Percentiles rank a stretch among this genome's conserved stretches.
Evolutionary conservation across 768 basidiomycete species (phyloP).

Genomic region (Kwoniella europaea): DNA sequence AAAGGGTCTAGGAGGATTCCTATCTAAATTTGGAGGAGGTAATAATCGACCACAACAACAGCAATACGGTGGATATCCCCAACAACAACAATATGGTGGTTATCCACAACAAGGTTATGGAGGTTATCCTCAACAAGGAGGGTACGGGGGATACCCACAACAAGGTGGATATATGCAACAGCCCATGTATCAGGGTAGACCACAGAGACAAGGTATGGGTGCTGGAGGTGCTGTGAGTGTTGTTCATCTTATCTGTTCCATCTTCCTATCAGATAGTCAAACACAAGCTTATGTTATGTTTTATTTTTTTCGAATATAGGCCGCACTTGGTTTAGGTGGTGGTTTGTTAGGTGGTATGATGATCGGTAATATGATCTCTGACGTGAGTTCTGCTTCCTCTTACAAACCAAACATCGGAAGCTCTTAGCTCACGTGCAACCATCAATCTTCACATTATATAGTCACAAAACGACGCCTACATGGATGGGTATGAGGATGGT

Average conservation of each 20-base stretch:
- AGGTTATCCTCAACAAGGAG: slow-evolving; percentile 38
- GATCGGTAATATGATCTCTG: slow-evolving; percentile 45
- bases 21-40: slow-evolving; percentile 40
- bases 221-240: slow-evolving; percentile 41
- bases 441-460: not conserved
- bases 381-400: slow-evolving; percentile 33
- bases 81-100: slow-evolving; percentile 39
- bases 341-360: slow-evolving; percentile 52
- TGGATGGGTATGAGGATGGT: slow-evolving; percentile 47
- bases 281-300: no score
- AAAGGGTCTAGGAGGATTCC: slow-evolving; percentile 43
- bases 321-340: slow-evolving; percentile 48
- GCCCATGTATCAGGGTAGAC: slow-evolving; percentile 25
- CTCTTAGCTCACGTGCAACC: not conserved
- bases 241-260: not conserved
- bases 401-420: no score
- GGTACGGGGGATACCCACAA: slow-evolving; percentile 35
- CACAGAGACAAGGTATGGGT: slow-evolving; percentile 45
- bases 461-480: slow-evolving; percentile 39
- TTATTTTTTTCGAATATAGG: slow-evolving; percentile 8
- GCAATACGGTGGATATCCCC: slow-evolving; percentile 18
- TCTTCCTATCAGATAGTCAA: no score
- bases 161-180: slow-evolving; percentile 32
- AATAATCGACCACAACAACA: slow-evolving; percentile 17
- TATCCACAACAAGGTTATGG: slow-evolving; percentile 30